Evolutionary conservation across 164 flowering plant species (phyloP).

Genomic region (Akebia trifoliata): DNA sequence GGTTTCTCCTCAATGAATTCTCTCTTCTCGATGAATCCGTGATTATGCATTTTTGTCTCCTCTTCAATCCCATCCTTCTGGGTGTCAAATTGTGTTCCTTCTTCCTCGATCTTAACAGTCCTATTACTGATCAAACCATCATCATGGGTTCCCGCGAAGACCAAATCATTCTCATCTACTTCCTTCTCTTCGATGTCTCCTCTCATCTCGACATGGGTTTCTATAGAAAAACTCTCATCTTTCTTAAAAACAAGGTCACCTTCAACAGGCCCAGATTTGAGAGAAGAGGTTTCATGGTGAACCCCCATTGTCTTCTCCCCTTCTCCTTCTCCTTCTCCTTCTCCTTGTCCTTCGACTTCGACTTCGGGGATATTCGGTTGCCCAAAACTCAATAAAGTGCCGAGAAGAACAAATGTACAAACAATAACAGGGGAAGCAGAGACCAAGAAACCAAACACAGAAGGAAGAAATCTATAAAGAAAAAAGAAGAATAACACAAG

Average conservation of each 20-base stretch:
- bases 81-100: constrained; percentile 16
- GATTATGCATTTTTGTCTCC: constrained; percentile 17
- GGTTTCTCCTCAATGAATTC: constrained; percentile 8
- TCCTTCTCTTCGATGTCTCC: constrained; percentile 18
- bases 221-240: constrained; percentile 31
- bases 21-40: constrained; percentile 6
- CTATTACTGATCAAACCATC: constrained; percentile 12
- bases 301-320: constrained; percentile 8
- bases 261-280: constrained; percentile 28
- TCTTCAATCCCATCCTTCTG: constrained; percentile 17
- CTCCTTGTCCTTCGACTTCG: constrained; percentile 28
- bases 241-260: constrained; percentile 37
- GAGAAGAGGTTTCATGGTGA: constrained; percentile 26
- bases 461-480: constrained; percentile 57
- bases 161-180: constrained; percentile 8
- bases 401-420: constrained; percentile 86
- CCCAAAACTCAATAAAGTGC: constrained; percentile 85
- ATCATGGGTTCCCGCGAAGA: neutral
- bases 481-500: constrained; percentile 29
- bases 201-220: constrained; percentile 22
- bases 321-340: constrained; percentile 32
- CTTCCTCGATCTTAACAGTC: constrained; percentile 25
- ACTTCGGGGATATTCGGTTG: constrained; percentile 57
- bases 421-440: constrained; percentile 83
- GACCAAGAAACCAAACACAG: constrained; percentile 56